A percentile compares a stretch with the other conserved stretches of the same genome.
Evolutionary conservation across 2,329 filamentous ascomycete species (phyloP).

Genomic region (Fusarium temperatum): DNA sequence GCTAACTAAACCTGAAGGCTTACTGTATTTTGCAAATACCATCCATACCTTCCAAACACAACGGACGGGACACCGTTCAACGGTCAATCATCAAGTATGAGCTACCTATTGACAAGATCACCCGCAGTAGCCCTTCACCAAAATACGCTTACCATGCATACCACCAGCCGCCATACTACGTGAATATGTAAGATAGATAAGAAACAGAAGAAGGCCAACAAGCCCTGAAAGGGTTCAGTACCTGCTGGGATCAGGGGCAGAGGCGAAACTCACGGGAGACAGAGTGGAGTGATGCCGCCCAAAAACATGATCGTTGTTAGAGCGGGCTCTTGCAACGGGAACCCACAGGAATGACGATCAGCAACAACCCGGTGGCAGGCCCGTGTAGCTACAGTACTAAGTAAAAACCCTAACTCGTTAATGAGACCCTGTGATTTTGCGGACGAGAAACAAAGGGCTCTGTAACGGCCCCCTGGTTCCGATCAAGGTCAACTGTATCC

Average conservation of each 20-base stretch:
- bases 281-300: constrained; percentile 11
- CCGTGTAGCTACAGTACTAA: not conserved
- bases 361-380: not conserved
- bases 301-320: constrained; percentile 17
- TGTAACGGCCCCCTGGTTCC: not conserved
- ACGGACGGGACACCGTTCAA: not conserved
- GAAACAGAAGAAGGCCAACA: constrained; percentile 20
- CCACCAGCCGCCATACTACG: not conserved
- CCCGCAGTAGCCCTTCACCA: not conserved
- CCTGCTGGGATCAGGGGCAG: constrained; percentile 30
- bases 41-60: not conserved
- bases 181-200: constrained; percentile 16
- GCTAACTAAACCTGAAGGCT: not conserved
- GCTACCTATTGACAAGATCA: not conserved
- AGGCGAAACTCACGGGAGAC: constrained; percentile 25
- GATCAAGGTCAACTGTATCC: not conserved
- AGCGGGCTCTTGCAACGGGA: constrained; percentile 31
- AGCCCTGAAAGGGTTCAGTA: constrained; percentile 7
- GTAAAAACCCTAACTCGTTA: not conserved
- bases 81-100: not conserved
- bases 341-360: constrained; percentile 31
- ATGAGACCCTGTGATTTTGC: not conserved
- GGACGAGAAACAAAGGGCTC: not conserved
- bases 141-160: constrained; percentile 3
- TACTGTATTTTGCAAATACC: constrained; percentile 2